These are phyloP conservation scores for Dactylellina haptotyla DNA, from an alignment of 2,329 filamentous ascomycete genomes.

Conservation along the genomic window DNA sequence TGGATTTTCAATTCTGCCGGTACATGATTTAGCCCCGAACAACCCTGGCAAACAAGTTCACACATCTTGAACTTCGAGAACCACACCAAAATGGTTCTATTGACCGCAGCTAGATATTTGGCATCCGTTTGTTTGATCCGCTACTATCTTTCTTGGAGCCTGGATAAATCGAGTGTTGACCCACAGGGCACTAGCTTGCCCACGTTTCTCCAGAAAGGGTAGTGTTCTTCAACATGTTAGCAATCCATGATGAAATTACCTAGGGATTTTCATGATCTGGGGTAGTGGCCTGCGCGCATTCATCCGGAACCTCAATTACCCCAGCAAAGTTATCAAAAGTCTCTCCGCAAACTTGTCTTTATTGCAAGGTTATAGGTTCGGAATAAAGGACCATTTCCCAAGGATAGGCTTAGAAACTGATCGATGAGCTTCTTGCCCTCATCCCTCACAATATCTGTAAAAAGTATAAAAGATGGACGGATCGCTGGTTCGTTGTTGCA, in stretches of 20 bases:
- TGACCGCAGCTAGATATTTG: slow-evolving; percentile 34
- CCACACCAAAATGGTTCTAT: slow-evolving; percentile 2
- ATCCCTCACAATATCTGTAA: slow-evolving; percentile 1
- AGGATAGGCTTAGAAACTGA: slow-evolving; percentile 9
- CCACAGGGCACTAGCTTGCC: slow-evolving; percentile 15
- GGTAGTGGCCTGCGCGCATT: slow-evolving; percentile 34
- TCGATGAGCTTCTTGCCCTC: not conserved
- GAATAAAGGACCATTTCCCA: slow-evolving; percentile 7
- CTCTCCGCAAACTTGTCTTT: slow-evolving; percentile 14
- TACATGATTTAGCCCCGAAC: slow-evolving; percentile 48
- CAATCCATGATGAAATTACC: slow-evolving; percentile 9
- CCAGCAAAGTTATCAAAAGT: slow-evolving; percentile 3
- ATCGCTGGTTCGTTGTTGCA: slow-evolving; percentile 8
- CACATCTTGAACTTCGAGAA: slow-evolving; percentile 28
- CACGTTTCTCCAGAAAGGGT: slow-evolving; percentile 37
- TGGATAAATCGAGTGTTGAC: slow-evolving; percentile 42
- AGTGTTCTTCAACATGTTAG: slow-evolving; percentile 21
- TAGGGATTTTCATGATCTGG: slow-evolving; percentile 34
- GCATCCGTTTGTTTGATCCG: slow-evolving; percentile 23
- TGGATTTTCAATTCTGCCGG: slow-evolving; percentile 52
- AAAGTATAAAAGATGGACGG: slow-evolving; percentile 43
- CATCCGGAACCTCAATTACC: slow-evolving; percentile 37
- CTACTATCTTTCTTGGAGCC: not conserved
- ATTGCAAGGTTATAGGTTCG: slow-evolving; percentile 21
- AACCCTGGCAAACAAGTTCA: slow-evolving; percentile 4